Evolutionary conservation across 2,329 filamentous ascomycete species (phyloP).

Genomic region (Esteya vermicola): DNA sequence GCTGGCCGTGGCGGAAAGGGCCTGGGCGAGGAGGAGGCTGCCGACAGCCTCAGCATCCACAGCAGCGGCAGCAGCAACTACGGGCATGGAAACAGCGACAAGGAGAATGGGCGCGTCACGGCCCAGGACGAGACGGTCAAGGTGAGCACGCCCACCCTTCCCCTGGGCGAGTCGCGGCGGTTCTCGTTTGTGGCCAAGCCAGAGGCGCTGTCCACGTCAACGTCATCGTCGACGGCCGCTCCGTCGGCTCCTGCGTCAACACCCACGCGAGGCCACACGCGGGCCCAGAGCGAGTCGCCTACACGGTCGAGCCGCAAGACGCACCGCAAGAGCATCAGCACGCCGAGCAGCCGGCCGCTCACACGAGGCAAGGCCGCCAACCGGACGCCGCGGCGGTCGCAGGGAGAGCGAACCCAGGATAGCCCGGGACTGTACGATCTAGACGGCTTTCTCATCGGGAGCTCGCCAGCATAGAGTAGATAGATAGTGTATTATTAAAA

Average conservation of each 20-base stretch:
- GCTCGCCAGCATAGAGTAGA: conserved; percentile 28
- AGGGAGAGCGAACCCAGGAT: neutral
- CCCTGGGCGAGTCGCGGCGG: neutral
- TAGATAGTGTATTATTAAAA: no score
- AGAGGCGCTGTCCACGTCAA: no score
- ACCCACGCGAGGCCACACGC: no score
- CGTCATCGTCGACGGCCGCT: no score
- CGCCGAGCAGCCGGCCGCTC: conserved; percentile 9
- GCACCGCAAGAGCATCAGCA: neutral
- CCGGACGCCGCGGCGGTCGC: neutral
- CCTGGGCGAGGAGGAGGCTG: neutral
- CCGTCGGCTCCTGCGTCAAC: no score
- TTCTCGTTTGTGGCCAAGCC: neutral
- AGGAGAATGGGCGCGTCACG: conserved; percentile 1
- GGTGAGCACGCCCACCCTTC: neutral
- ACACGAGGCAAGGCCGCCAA: neutral
- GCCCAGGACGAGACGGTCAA: neutral
- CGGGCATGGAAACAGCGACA: neutral
- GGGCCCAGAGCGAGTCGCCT: no score
- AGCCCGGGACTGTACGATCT: conserved; percentile 28
- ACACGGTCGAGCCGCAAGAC: no score
- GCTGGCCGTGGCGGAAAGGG: neutral
- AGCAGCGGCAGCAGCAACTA: neutral
- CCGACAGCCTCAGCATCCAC: no score
- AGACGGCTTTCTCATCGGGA: conserved; percentile 27